Percentiles rank a stretch among this genome's conserved stretches.
Evolutionary conservation across 306 rosid genomes (phyloP).

Genomic region (Dalbergia oliveri): DNA sequence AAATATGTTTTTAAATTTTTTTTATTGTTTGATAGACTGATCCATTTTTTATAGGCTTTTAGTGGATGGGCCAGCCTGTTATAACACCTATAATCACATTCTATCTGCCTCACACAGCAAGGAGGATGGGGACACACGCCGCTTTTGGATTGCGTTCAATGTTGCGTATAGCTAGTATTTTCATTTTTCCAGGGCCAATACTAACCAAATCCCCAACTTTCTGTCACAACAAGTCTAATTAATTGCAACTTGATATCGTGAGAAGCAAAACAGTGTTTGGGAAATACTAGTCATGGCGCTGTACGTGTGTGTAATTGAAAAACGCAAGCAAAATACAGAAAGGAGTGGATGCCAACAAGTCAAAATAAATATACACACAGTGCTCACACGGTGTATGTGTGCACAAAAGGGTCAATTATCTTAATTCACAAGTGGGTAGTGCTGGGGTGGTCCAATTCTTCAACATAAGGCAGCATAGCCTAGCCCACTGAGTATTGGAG

Average conservation of each 20-base stretch:
- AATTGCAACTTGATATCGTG: conserved; percentile 31
- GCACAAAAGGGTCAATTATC: neutral
- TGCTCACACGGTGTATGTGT: conserved; percentile 16
- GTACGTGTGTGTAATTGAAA: conserved; percentile 5
- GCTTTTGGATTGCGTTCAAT: neutral
- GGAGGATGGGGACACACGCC: conserved; percentile 34
- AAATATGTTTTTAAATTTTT: no score
- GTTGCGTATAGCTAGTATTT: no score
- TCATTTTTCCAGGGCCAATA: neutral
- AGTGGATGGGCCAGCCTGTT: no score
- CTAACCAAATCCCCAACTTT: neutral
- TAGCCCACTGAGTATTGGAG: conserved; percentile 24
- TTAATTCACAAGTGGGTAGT: neutral
- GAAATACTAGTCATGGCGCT: neutral
- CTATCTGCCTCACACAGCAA: conserved; percentile 3
- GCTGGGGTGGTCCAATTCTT: conserved; percentile 31
- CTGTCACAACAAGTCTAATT: neutral
- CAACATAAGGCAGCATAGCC: neutral
- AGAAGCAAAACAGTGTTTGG: neutral
- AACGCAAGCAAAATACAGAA: neutral
- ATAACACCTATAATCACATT: no score
- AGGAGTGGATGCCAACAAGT: conserved; percentile 44
- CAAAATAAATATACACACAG: neutral
- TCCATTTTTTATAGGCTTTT: no score
- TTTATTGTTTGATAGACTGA: no score